Conservation (phyloP, 768 basidiomycete genomes). For the Trametes meyenii region DNA sequence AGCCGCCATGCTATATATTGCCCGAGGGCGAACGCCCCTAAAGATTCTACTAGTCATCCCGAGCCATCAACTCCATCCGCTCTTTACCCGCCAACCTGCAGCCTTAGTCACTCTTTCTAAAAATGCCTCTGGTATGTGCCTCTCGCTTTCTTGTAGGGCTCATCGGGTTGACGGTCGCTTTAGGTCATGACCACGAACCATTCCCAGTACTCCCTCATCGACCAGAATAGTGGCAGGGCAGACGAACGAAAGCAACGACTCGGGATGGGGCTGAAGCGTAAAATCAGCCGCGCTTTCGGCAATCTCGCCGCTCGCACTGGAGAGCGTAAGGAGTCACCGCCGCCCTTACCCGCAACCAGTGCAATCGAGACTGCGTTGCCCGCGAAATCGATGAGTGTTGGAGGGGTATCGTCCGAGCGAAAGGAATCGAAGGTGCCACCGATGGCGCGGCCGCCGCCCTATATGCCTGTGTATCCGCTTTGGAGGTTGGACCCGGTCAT, state of each 20-base stretch:
- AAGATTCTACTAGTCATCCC: too few relatives aligned
- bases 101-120: neutral
- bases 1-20: neutral
- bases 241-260: neutral
- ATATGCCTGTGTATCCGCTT: neutral
- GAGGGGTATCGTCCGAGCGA: neutral
- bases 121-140: neutral
- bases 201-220: conserved; percentile 1
- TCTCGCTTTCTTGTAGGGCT: too few relatives aligned
- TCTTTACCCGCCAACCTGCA: too few relatives aligned
- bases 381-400: neutral
- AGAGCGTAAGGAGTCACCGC: neutral
- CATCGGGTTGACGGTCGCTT: neutral
- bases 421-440: neutral
- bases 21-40: too few relatives aligned
- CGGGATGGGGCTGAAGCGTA: conserved; percentile 4
- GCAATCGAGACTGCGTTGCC: neutral
- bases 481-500: neutral
- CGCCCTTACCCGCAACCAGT: neutral
- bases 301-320: neutral
- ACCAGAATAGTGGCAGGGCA: neutral
- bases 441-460: neutral
- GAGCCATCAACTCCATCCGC: too few relatives aligned
- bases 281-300: conserved; percentile 7
- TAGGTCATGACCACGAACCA: neutral